phyloP scores from a whole-genome alignment of 140 eudicot species.

The Bidens hawaiensis region DNA sequence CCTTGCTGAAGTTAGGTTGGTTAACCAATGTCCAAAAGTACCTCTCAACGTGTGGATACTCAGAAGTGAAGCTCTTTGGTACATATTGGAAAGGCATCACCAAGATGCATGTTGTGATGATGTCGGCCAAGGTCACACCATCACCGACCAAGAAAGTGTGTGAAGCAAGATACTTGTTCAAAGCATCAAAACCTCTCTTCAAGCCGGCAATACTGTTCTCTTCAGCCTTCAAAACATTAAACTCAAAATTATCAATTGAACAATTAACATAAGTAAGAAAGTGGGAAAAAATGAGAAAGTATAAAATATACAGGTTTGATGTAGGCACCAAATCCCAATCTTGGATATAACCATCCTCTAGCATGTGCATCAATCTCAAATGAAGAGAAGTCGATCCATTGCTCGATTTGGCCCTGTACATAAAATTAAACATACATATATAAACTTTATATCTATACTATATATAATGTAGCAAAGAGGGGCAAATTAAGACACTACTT shows the following conservation, averaged over 20 bases:
- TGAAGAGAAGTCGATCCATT: not conserved
- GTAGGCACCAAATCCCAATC: not conserved
- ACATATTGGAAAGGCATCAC: not conserved
- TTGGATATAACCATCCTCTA: not conserved
- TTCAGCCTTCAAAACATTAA: not conserved
- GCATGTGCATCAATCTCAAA: not conserved
- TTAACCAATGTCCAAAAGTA: not conserved
- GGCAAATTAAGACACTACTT: too few species aligned
- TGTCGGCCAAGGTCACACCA: not conserved
- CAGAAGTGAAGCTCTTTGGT: not conserved
- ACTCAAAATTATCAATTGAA: not conserved
- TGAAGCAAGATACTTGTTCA: not conserved
- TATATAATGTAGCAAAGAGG: too few species aligned
- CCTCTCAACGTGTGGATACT: not conserved
- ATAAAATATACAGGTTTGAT: not conserved
- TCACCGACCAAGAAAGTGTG: not conserved
- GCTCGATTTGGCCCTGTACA: not conserved
- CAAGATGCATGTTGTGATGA: not conserved
- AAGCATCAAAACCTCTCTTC: not conserved
- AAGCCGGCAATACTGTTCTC: not conserved
- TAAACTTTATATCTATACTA: not conserved
- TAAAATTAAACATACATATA: too few species aligned
- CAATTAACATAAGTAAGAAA: not conserved
- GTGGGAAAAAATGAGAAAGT: not conserved
- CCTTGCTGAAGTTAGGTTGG: conserved; percentile 24